Conservation (phyloP, 192 early-diverging fungal genomes). For the Spizellomyces sp. region DNA sequence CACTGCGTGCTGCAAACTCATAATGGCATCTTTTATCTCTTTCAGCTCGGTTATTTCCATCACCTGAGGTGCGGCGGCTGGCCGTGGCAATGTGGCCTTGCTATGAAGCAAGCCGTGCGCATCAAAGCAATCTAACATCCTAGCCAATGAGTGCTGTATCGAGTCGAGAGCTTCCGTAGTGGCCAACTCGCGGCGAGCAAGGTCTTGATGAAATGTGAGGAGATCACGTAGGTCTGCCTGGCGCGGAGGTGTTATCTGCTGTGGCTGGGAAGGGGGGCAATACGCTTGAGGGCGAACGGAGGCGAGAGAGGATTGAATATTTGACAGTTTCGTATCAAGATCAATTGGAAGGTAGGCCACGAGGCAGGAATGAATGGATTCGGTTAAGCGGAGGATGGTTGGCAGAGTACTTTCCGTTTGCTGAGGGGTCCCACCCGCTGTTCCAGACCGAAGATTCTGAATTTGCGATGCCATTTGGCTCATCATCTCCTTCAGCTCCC, state of each 20-base stretch:
- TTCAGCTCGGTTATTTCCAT: constrained; percentile 24
- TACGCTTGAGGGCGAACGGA: neutral
- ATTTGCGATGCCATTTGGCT: neutral
- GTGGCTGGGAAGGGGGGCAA: too few relatives aligned
- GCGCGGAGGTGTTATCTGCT: neutral
- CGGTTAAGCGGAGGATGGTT: constrained; percentile 6
- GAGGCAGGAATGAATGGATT: constrained; percentile 35
- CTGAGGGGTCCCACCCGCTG: neutral
- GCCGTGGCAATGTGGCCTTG: neutral
- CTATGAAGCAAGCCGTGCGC: neutral
- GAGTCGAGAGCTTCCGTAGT: constrained; percentile 20
- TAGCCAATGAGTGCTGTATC: constrained; percentile 20
- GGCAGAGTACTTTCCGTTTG: neutral
- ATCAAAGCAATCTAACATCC: constrained; percentile 20
- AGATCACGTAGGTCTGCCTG: constrained; percentile 7
- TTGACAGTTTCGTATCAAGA: constrained; percentile 14
- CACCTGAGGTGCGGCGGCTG: neutral
- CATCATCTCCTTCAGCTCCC: neutral
- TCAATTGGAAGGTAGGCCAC: constrained; percentile 29
- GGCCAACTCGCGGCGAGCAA: constrained; percentile 9
- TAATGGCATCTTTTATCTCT: constrained; percentile 13
- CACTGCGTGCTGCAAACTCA: neutral
- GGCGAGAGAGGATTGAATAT: constrained; percentile 18
- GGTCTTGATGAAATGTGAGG: constrained; percentile 3
- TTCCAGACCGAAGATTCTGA: neutral